Percentiles rank a stretch among this genome's conserved stretches.
These are phyloP conservation scores for Fusarium sp. DNA, from an alignment of 2,329 filamentous ascomycete species.

Conservation along the genomic window DNA sequence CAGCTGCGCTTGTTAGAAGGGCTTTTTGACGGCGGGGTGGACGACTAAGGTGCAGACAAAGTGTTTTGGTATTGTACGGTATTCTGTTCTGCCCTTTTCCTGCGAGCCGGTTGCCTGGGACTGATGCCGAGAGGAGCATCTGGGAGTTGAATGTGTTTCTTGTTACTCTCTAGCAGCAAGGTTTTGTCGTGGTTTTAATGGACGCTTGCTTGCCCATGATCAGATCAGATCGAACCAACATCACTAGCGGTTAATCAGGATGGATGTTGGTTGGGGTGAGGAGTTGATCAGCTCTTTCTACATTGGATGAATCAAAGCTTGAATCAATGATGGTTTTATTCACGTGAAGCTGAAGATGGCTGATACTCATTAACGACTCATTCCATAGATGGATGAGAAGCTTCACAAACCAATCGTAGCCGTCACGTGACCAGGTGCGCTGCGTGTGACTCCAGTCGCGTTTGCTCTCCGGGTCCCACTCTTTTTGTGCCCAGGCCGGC, in stretches of 20 bases:
- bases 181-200: constrained; percentile 31
- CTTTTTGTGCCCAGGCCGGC: constrained; percentile 22
- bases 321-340: not conserved
- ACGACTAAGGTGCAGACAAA: constrained; percentile 27
- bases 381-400: not conserved
- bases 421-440: constrained; percentile 20
- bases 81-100: constrained; percentile 42
- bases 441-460: constrained; percentile 17
- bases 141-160: constrained; percentile 44
- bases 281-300: not conserved
- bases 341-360: not conserved
- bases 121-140: constrained; percentile 44
- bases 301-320: not conserved
- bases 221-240: not conserved
- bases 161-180: constrained; percentile 34
- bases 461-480: constrained; percentile 36
- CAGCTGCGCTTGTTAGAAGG: constrained; percentile 82
- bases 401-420: not conserved
- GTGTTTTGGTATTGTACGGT: constrained; percentile 42
- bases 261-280: not conserved
- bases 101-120: constrained; percentile 43
- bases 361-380: not conserved
- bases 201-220: constrained; percentile 10
- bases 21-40: not conserved
- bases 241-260: constrained; percentile 3